Evolutionary conservation across 2,329 filamentous ascomycete genomes (phyloP), one percentile per base, ranked within the genome.

Genomic region (Talaromyces islandicus): DNA sequence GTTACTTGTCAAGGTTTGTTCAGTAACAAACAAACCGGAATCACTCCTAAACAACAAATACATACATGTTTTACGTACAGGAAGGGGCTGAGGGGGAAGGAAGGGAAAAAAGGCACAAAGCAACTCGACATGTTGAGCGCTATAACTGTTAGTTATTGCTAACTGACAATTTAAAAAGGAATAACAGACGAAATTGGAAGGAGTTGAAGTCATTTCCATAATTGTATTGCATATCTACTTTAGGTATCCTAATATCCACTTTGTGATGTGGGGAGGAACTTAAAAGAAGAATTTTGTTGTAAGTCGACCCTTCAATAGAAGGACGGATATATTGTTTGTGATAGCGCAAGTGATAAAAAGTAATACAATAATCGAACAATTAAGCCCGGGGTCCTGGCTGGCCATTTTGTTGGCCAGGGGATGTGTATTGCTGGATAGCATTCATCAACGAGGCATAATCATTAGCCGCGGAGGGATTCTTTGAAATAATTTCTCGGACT

Each of bases 401-500:
- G 24, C 55, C 50, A 21, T 61, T 57, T 35, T 24, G 19, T 35
- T 24, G 19, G n/a, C 12, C 32, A 19, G 38, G 11, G 12, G 56
- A 35, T 6, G 59, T 58, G 35, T 50, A 61, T 41, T 74, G 66
- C 32, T 73, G 68, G 43, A 81, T 64, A 62, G 78, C 77, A 24
- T 71, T 67, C 68, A 75, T 78, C 60, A 81, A 65, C 29, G 75
- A 63, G 7, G 71, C 67, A 58, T 79, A 76, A 67, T 92, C 85
- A 1, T 86, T 82, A 24, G 85, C 80, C 0, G 90, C 85, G 24
- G 81, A 82, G 0, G 86, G 85, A 58, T 91, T 86, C 11, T 81
- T 79, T 55, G 86, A 82, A 25, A 91, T 80, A 14, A 93, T 87
- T 43, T 83, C 81, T 56, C 83, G 81, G 63, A 97, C 84, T 29